Percentiles rank a stretch among this genome's conserved stretches.
phyloP scores from a whole-genome alignment of 2,329 filamentous ascomycete genomes.

The Curvularia sp. region DNA sequence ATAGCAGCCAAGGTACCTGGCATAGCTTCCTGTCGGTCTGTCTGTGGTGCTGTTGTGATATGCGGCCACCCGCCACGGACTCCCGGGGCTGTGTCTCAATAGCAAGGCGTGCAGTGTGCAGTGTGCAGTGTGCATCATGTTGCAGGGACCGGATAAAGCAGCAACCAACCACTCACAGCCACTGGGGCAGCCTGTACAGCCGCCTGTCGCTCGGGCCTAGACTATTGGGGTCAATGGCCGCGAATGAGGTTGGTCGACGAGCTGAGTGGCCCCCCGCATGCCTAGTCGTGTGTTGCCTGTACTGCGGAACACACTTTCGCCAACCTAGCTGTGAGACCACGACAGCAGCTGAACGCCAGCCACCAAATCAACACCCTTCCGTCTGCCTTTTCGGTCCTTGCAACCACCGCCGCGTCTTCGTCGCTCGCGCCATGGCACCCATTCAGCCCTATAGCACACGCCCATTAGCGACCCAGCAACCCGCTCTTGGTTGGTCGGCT shows the following conservation, averaged over 20 bases:
- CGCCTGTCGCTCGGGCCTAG: slow-evolving; percentile 16
- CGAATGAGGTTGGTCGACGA: slow-evolving; percentile 21
- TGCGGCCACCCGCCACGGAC: slow-evolving; percentile 16
- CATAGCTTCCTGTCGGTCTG: not conserved
- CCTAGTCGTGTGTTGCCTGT: slow-evolving; percentile 23
- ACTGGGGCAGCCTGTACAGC: slow-evolving; percentile 9
- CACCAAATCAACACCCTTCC: slow-evolving; percentile 17
- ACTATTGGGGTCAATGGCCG: slow-evolving; percentile 20
- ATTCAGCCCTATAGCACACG: slow-evolving; percentile 7
- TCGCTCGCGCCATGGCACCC: slow-evolving; percentile 7
- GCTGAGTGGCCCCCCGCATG: slow-evolving; percentile 32
- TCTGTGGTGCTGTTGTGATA: slow-evolving; percentile 14
- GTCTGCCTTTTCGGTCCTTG: slow-evolving; percentile 15
- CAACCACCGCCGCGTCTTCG: not conserved
- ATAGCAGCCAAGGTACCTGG: not conserved
- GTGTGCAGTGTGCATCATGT: slow-evolving; percentile 19
- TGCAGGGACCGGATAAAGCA: slow-evolving; percentile 26
- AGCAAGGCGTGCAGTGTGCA: slow-evolving; percentile 17
- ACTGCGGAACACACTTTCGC: slow-evolving; percentile 24
- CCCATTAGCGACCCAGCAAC: slow-evolving; percentile 17
- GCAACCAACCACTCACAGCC: slow-evolving; percentile 5
- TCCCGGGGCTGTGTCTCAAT: slow-evolving; percentile 11
- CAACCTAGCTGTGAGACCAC: slow-evolving; percentile 11
- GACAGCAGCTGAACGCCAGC: slow-evolving; percentile 29
- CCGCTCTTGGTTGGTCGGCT: slow-evolving; percentile 14